Base-by-base conservation (phyloP, 495 filamentous ascomycete genomes). In the Penicillium samsonianum region DNA sequence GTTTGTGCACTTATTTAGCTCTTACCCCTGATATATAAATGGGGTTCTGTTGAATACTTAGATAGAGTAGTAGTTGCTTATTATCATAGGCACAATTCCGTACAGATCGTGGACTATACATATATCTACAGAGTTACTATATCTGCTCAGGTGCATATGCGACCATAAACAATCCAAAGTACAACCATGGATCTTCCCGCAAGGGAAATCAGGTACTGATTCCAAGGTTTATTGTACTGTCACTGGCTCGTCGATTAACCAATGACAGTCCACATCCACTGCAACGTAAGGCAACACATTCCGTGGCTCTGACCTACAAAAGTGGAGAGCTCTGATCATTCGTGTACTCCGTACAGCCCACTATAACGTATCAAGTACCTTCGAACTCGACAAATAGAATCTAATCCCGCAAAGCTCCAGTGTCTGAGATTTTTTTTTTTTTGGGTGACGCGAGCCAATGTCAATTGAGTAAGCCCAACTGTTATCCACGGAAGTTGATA, bases 271-370 rank as follows among this genome's bases (percentile, higher is more conserved):
- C 23, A 23, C 6, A 44, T 5, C n/a, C 52, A 45, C 38, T 58
- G 53, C 51, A 60, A 65, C 60, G 60, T 47, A 50, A 58, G 65
- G 54, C 49, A 63, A 60, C 61, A 66, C 65, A 76, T 70, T 58
- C 65, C 65, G 67, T 67, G 68, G 66, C 64, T 63, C 50, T 46
- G 42, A 48, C 58, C 57, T 63, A 26, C 65, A 26, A 63, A 47
- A 56, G 52, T 45, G 64, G 57, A 58, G 52, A 43, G 54, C 54
- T 59, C 59, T 53, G 58, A 57, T 63, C 63, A 31, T 35, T n/a
- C 10, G 4, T 40, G 35, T 57, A 7, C 26, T 31, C 22, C 31
- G 50, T 35, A 26, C 43, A 55, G 42, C 47, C 53, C 37, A 60
- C 48, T 53, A 26, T 25, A 16, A 25, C 44, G 16, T 28, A 45